Base-by-base conservation (phyloP, 768 basidiomycete genomes). In the Hypholoma fasciculare region DNA sequence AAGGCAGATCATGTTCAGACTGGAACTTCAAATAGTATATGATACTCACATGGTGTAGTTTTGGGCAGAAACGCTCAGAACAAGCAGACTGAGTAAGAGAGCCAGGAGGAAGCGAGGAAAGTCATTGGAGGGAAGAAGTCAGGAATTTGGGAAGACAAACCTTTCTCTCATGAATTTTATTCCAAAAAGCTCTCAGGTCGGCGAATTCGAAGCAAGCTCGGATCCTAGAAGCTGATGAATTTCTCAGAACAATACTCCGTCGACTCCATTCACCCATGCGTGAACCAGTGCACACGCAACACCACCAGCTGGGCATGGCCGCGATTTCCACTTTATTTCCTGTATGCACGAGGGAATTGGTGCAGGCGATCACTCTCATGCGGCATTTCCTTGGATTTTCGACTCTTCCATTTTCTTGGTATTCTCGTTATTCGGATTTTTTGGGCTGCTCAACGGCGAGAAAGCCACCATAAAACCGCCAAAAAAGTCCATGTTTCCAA, bases 41-140 rank as follows among this genome's bases (percentile, higher is more conserved):
- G 13, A 17, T 8, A 39, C 47, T 7, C 55, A 60, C 58, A 60
- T 60, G 9, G 43, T 19, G 36, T 55, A 60, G 36, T 49, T 19
- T 38, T 57, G 52, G 4, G 60, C 60, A 49, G 38, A 20, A 8
- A 38, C 56, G 23, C 48, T 39, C 17, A 61, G 51, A 19, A 58
- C 48, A 23, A 20, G 49, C 23, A 58, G 4, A 44, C 50, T 58
- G 16, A 23, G 23, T 27, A 58, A 20, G 13, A 61, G 44, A 8
- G 52, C 38, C 47, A 44, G 16, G 51, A 9, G 19, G 19, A 23
- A 23, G 23, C 23, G 23, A 23, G 23, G 23, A 4, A 23, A 23
- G 23, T 23, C 23, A 23, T 23, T 23, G 23, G 23, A 23, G 23
- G 23, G 23, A 23, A 23, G 23, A 23, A 23, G 23, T 23, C 23